A percentile compares a stretch with the other conserved stretches of the same genome.
These are phyloP conservation scores for Exophiala calicioides DNA, from an alignment of 2,329 filamentous ascomycete genomes.

Conservation along the genomic window DNA sequence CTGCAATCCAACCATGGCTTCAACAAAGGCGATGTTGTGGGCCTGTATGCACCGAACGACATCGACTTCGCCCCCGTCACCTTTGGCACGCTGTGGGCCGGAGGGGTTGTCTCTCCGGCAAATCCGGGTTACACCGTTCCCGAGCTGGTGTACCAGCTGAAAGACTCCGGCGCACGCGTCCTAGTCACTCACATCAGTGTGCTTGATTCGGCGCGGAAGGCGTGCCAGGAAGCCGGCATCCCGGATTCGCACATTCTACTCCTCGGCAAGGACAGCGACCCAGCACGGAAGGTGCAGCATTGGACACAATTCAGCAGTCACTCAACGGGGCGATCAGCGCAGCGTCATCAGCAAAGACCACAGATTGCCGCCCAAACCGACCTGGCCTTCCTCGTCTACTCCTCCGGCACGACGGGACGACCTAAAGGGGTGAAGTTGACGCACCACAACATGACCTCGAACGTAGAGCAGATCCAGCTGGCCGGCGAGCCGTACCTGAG, in stretches of 20 bases:
- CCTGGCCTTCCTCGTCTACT: conserved; percentile 82
- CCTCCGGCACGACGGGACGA: conserved; percentile 83
- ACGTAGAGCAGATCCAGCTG: conserved; percentile 61
- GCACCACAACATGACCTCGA: conserved; percentile 79
- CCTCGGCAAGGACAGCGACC: conserved; percentile 69
- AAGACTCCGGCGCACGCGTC: conserved; percentile 72
- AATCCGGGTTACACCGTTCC: conserved; percentile 84
- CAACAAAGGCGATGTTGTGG: conserved; percentile 80
- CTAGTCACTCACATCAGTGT: conserved; percentile 72
- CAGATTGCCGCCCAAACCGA: conserved; percentile 70
- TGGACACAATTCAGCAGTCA: conserved; percentile 70
- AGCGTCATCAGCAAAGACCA: conserved; percentile 61
- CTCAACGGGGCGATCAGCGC: too few species aligned
- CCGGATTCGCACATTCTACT: conserved; percentile 71
- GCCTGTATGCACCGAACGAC: conserved; percentile 79
- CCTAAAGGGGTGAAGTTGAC: conserved; percentile 90
- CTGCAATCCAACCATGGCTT: conserved; percentile 74
- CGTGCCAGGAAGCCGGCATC: conserved; percentile 70
- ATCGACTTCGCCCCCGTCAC: conserved; percentile 78
- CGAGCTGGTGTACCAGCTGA: conserved; percentile 82
- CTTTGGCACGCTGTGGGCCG: conserved; percentile 81
- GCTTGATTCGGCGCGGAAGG: conserved; percentile 65
- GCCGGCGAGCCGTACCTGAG: conserved; percentile 59
- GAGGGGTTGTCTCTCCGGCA: conserved; percentile 77
- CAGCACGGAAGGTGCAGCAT: conserved; percentile 63